Percentiles rank a stretch among this genome's conserved stretches.
Conservation (phyloP, 768 basidiomycete genomes). For the Boletellus emodensis region DNA sequence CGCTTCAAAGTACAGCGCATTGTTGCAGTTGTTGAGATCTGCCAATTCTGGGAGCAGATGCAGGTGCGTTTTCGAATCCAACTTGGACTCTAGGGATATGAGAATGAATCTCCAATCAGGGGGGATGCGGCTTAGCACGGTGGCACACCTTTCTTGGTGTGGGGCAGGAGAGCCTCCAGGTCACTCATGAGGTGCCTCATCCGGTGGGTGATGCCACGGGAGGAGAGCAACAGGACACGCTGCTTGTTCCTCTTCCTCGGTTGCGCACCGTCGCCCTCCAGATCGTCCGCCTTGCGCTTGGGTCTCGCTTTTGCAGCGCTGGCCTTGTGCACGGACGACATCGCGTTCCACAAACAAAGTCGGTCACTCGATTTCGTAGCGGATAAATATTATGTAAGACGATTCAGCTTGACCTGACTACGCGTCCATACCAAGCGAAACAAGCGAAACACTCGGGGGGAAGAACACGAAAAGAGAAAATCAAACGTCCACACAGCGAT, state of each 20-base stretch:
- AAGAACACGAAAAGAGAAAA: neutral
- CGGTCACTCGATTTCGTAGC: neutral
- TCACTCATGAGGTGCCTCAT: slow-evolving; percentile 99
- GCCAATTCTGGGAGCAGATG: slow-evolving; percentile 92
- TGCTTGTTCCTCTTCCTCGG: slow-evolving; percentile 86
- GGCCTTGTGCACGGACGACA: slow-evolving; percentile 63
- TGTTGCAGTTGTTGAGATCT: slow-evolving; percentile 97
- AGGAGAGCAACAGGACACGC: slow-evolving; percentile 87
- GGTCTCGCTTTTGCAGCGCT: slow-evolving; percentile 51
- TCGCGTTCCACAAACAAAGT: slow-evolving; percentile 20
- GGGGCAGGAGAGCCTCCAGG: slow-evolving; percentile 83
- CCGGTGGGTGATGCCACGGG: slow-evolving; percentile 89
- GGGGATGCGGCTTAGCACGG: neutral
- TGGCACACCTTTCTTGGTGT: slow-evolving; percentile 89
- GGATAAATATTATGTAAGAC: slow-evolving; percentile 23
- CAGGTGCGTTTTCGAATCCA: slow-evolving; percentile 94
- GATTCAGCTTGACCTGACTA: neutral
- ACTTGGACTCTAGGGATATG: slow-evolving; percentile 74
- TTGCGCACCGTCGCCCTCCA: slow-evolving; percentile 50
- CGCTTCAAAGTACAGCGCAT: slow-evolving; percentile 95
- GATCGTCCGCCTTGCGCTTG: slow-evolving; percentile 63
- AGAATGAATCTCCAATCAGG: neutral
- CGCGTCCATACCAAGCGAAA: neutral
- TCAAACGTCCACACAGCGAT: neutral
- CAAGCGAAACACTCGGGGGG: neutral